Evolutionary conservation across 768 basidiomycete genomes (phyloP).

Genomic region (Amanita muscaria): DNA sequence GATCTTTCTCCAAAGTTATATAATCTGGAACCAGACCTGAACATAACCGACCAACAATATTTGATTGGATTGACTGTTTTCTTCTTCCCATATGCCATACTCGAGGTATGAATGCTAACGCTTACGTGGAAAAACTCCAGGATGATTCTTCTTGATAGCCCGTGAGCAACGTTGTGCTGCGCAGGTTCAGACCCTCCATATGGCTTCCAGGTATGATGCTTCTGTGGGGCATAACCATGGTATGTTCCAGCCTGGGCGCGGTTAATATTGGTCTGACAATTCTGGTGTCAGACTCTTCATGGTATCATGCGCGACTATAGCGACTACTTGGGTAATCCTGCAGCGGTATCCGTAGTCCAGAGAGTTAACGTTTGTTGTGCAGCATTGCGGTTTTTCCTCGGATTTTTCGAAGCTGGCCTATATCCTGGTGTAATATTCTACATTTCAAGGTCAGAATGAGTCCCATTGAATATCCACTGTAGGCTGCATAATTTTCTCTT

Average conservation of each 20-base stretch:
- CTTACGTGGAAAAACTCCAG: not conserved
- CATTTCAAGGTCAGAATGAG: constrained; percentile 49
- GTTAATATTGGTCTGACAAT: not conserved
- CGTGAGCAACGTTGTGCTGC: constrained; percentile 52
- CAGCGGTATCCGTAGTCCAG: not conserved
- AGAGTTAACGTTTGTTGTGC: not conserved
- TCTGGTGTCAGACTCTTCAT: constrained; percentile 44
- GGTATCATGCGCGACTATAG: constrained; percentile 53
- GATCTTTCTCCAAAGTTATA: constrained; percentile 40
- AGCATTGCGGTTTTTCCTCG: constrained; percentile 59
- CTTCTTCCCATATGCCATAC: constrained; percentile 65
- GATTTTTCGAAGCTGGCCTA: constrained; percentile 50
- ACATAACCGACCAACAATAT: constrained; percentile 57
- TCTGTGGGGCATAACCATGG: constrained; percentile 42
- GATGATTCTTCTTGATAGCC: constrained; percentile 37
- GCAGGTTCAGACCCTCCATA: constrained; percentile 52
- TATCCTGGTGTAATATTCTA: constrained; percentile 56
- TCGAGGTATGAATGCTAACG: constrained; percentile 41
- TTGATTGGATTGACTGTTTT: constrained; percentile 63
- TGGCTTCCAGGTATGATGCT: constrained; percentile 50
- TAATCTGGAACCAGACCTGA: constrained; percentile 43
- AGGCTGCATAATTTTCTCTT: too few relatives aligned
- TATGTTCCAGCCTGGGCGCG: constrained; percentile 12
- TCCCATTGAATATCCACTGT: too few relatives aligned
- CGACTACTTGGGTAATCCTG: constrained; percentile 40